Base-by-base conservation (phyloP, 805 yeast species). In the Clavispora fructus region DNA sequence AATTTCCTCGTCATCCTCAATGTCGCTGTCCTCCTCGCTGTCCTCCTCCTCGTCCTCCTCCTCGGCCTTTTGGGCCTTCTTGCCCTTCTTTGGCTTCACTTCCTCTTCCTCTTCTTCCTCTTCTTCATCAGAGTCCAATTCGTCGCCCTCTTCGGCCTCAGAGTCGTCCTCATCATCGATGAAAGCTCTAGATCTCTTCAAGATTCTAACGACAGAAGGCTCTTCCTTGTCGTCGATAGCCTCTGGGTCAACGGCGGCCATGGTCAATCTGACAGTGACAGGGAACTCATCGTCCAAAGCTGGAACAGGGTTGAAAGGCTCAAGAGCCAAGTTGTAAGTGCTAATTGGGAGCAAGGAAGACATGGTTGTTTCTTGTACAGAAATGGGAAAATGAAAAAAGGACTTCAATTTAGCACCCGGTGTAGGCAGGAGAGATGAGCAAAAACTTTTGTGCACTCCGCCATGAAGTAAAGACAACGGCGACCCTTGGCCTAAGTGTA, bases 201-300 rank as follows among this genome's bases (percentile, higher is more conserved):
- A 78, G 62, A 92, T 78, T 74, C 95, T 85, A 63, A 94, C 78
- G 59, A 97, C 89, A 29, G 96, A 83, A 55, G 98, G 97, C 58
- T 79, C 83, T 55, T 77, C 82, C 59, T 81, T 80, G 53, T 83
- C 90, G 59, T 89, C 96, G 57, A 79, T 82, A 28, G 95, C 77
- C 61, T 83, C 87, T 52, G 97, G 96, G 71, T 92, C 97, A 60
- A 94, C 77, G 50, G 99, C 95, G 53, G 97, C 99, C 79, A 92
- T 78, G 44, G 98, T 91, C 60, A 92, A 67, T 70, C 95, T 87
- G 57, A 92, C 82, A 51, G 97, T 85, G 56, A 87, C 86, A 43
- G 97, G 97, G 66, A 82, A 83, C 49, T 86, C 95, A 49, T 82
- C 85, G 53, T 85, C 87, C 62, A 87, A 81, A 49, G 97, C 96